Base-by-base conservation (phyloP, 2,329 filamentous ascomycete species). In the Balansia obtecta region DNA sequence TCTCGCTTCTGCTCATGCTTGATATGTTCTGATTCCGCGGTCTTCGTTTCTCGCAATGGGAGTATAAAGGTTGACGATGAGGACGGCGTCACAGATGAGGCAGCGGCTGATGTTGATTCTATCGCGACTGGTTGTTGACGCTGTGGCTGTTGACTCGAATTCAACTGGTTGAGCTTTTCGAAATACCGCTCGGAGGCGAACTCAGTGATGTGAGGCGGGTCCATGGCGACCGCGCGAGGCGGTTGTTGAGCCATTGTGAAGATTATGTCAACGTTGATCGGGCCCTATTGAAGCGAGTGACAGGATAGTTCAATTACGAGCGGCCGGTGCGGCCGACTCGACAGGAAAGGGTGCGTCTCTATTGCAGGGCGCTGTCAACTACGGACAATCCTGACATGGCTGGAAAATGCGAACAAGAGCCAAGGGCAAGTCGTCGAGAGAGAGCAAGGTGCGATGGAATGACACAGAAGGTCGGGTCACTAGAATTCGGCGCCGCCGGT, bases 171-270 rank as follows among this genome's bases (percentile, higher is more conserved):
- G 53, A 83, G 64, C 65, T 84, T 84, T 50, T 75, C 73, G 56
- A 82, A 79, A 61, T 81, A 84, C 55, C 76, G 76, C 64, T 77
- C 71, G 43, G 80, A 84, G 54, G 79, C 80, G 66, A 84, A 84
- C 63, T 84, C 80, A 53, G 80, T 82, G 54, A 80, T 72, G 56
- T 82, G 79, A 57, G 75, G 71, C 59, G 76, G 77, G 56, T 83
- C 80, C 78, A 82, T 81, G 60, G 65, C 64, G 49, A 43, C 49
- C 54, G 60, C 58, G 44, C 58, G 59, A 47, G 58, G 56, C 48
- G 58, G 57, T 48, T 57, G 56, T 54, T 65, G 61, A 52, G 66
- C 59, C 67, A 69, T 68, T 57, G 44, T 58, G 55, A 51, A 43
- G 15, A 18, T 32, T 43, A 9, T 12, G 16, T 43, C 13, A 49